Evolutionary conservation across 768 basidiomycete genomes (phyloP).

Genomic region (Saitozyma sp.): DNA sequence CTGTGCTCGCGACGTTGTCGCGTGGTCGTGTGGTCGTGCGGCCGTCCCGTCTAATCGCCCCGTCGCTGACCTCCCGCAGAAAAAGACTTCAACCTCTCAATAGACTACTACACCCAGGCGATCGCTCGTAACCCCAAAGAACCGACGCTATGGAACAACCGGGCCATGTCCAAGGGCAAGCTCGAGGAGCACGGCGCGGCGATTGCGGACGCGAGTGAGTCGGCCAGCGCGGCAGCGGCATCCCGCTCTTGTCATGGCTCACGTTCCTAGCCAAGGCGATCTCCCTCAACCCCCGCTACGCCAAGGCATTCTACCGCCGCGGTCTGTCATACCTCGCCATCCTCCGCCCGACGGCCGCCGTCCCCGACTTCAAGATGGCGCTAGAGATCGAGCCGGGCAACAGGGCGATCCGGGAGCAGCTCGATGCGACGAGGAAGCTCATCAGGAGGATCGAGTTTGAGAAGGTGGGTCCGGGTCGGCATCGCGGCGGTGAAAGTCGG

Average conservation of each 20-base stretch:
- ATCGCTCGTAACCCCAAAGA: constrained; percentile 86
- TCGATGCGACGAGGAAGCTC: constrained; percentile 86
- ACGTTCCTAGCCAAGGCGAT: constrained; percentile 71
- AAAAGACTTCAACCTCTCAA: constrained; percentile 77
- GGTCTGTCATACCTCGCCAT: constrained; percentile 89
- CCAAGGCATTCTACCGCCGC: constrained; percentile 70
- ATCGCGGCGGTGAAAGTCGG: too few relatives aligned
- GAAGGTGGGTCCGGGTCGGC: constrained; percentile 60
- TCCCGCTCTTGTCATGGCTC: not conserved
- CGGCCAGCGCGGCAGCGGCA: too few relatives aligned
- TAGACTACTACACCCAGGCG: constrained; percentile 75
- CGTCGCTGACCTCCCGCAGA: constrained; percentile 19
- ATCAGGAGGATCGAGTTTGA: constrained; percentile 87
- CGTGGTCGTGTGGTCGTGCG: not conserved
- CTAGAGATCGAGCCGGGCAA: constrained; percentile 83
- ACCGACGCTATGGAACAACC: constrained; percentile 88
- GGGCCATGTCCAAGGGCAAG: constrained; percentile 88
- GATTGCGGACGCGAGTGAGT: constrained; percentile 76
- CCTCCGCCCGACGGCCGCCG: constrained; percentile 78
- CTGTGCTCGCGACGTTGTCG: not conserved
- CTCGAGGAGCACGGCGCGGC: constrained; percentile 92
- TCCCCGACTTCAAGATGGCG: constrained; percentile 83
- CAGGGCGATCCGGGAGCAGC: constrained; percentile 71
- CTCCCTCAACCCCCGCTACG: constrained; percentile 80
- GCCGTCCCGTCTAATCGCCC: not conserved